phyloP scores from a whole-genome alignment of 2,329 filamentous ascomycete genomes.

The Pleurostoma richardsiae region DNA sequence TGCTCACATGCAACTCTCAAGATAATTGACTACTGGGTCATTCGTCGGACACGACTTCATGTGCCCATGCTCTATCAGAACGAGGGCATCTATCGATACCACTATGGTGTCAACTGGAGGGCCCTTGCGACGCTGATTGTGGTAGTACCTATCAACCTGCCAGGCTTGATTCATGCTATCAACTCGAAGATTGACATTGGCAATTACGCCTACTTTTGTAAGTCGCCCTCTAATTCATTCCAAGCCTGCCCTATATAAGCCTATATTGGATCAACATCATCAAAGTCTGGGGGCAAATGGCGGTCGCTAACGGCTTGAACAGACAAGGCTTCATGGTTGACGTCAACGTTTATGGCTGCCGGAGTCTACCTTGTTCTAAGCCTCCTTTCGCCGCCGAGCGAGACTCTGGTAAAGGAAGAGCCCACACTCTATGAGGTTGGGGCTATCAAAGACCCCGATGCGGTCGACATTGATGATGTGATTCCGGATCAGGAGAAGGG shows the following conservation, averaged over 20 bases:
- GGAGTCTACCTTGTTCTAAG: constrained; percentile 1
- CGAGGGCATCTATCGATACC: constrained; percentile 1
- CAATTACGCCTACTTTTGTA: constrained; percentile 3
- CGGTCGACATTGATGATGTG: background rate
- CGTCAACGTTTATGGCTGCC: constrained; percentile 2
- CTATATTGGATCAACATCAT: background rate
- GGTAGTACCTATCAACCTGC: constrained; percentile 3
- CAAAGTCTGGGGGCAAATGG: no score
- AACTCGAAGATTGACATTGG: constrained; percentile 2
- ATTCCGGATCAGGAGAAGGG: background rate
- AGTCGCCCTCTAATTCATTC: background rate
- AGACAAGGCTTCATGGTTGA: constrained; percentile 6
- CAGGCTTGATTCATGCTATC: constrained; percentile 5
- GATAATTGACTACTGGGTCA: constrained; percentile 5
- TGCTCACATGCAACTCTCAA: background rate
- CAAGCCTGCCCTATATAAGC: background rate
- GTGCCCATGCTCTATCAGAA: constrained; percentile 3
- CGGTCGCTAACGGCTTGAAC: background rate
- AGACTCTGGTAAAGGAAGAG: background rate
- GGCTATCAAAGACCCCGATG: background rate
- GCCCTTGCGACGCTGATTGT: constrained; percentile 1
- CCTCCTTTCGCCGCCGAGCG: background rate
- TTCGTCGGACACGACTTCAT: background rate
- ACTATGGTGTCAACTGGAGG: constrained; percentile 3
- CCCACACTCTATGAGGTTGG: background rate